phyloP scores from a whole-genome alignment of 225 moss, liverwort and hornwort genomes.

The Asterella californica region DNA sequence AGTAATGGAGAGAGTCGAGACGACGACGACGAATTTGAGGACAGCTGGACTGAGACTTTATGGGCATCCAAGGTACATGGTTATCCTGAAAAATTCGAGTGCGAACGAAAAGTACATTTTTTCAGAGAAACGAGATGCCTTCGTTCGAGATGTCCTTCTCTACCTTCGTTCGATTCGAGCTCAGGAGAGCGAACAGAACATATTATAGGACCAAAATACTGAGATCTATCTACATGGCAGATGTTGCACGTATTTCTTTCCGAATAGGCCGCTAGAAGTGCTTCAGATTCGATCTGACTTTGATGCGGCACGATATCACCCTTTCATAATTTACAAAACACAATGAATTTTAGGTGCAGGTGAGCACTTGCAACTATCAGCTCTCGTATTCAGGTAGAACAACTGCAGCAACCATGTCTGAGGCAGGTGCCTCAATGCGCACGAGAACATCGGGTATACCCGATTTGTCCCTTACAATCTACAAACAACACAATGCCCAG shows the following conservation, averaged over 20 bases:
- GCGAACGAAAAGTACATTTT: neutral
- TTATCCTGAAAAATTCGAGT: neutral
- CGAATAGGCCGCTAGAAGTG: neutral
- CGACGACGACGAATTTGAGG: neutral
- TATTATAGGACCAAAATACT: neutral
- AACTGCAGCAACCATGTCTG: conserved; percentile 31
- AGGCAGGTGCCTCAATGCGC: conserved; percentile 43
- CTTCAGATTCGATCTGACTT: neutral
- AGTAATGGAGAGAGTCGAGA: neutral
- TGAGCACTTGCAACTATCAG: conserved; percentile 11
- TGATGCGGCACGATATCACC: neutral
- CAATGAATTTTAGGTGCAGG: too few species aligned
- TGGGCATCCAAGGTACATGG: neutral
- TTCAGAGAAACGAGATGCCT: neutral
- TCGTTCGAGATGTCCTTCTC: neutral
- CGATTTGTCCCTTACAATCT: conserved; percentile 87
- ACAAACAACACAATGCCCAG: conserved; percentile 13
- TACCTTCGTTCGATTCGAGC: neutral
- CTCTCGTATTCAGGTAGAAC: conserved; percentile 61
- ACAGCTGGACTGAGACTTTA: neutral
- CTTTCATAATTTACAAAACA: neutral
- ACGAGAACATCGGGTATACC: conserved; percentile 73
- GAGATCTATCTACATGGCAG: neutral
- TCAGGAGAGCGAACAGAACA: neutral
- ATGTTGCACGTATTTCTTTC: neutral